Base-by-base conservation (phyloP, 805 yeast species). In the Ogataea sp. region DNA sequence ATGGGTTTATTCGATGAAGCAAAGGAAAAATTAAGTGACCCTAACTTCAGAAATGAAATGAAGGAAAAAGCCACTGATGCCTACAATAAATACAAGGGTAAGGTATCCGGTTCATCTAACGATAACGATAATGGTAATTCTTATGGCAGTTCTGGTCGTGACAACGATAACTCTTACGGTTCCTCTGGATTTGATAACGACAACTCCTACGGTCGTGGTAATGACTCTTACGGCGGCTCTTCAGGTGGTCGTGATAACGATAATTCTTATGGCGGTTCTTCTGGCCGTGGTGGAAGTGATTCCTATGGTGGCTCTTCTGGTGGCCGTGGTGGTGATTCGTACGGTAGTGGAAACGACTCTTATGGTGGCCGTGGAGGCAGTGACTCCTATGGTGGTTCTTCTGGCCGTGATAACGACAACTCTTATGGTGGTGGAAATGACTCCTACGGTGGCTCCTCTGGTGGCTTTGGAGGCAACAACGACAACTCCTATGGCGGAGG, bases 1-100 rank as follows among this genome's bases (percentile, higher is more conserved):
- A 66, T 66, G 71, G 73, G 73, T 42, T 54, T 68, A 39, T 64
- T 69, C 47, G 72, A 68, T 46, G 55, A 52, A 39, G 68, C 64
- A 32, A 67, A 63, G 52, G 59, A 65, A 21, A 58, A 58, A 37
- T 55, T 62, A 32, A 42, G 37, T 25, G 55, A 48, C 43, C 48
- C 50, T 30, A 13, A 40, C 24, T 50, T 50, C 53, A 46, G 47
- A 45, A 43, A 45, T 18, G 44, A 49, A 24, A 16, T 46, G 32
- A 43, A 46, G 49, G 44, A 43, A 23, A 43, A 48, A 44, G 57
- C 58, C 35, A 45, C 53, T 36, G 47, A 49, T 37, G 57, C 58
- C 42, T 52, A 52, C 58, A 47, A 51, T 44, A 39, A 48, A 29
- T 49, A 55, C 48, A 48, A 43, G 42, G 33, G 38, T 38, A 37